These are phyloP conservation scores for Erigeron canadensis DNA, from an alignment of 129 eudicot genomes.

Conservation along the genomic window DNA sequence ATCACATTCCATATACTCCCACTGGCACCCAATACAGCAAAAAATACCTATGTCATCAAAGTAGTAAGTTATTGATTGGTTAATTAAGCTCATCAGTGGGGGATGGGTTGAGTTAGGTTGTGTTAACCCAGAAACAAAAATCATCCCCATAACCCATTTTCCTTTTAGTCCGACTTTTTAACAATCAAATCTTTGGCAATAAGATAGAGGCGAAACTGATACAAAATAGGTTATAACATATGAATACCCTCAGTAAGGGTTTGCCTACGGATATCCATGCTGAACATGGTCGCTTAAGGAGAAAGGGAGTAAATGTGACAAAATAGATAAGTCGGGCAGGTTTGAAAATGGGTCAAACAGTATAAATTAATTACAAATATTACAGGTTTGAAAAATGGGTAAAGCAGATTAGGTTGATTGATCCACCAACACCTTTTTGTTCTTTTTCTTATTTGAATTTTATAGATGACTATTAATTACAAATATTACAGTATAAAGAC, in stretches of 20 bases:
- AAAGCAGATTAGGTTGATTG: too few relatives aligned
- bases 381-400: too few relatives aligned
- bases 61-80: not conserved
- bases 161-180: not conserved
- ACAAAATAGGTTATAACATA: not conserved
- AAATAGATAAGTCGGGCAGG: not conserved
- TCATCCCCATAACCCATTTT: not conserved
- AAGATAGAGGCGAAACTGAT: not conserved
- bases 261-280: not conserved
- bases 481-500: too few relatives aligned
- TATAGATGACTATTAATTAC: too few relatives aligned
- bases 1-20: constrained; percentile 79
- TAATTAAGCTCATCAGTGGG: not conserved
- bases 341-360: too few relatives aligned
- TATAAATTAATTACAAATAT: too few relatives aligned
- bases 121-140: constrained; percentile 7
- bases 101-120: not conserved
- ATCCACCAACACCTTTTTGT: too few relatives aligned
- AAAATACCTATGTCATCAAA: constrained; percentile 55
- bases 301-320: not conserved
- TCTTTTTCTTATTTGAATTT: too few relatives aligned
- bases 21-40: constrained; percentile 83
- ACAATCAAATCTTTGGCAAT: not conserved
- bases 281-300: not conserved
- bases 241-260: not conserved